phyloP scores from a whole-genome alignment of 768 basidiomycete genomes.

The Xerocomellus amylosporus region DNA sequence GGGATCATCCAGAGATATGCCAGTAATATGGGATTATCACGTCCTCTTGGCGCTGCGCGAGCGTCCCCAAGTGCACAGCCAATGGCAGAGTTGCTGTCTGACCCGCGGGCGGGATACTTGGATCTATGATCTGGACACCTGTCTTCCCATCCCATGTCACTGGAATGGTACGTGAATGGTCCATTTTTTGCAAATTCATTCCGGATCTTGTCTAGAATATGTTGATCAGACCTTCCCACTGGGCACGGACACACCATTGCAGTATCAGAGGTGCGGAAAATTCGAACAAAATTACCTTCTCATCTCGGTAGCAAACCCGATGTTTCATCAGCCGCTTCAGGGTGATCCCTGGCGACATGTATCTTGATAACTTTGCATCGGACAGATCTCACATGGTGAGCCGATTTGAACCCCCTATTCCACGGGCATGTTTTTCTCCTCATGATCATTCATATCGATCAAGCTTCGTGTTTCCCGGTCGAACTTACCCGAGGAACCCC shows the following conservation, averaged over 20 bases:
- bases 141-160: conserved; percentile 48
- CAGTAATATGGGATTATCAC: conserved; percentile 76
- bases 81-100: not conserved
- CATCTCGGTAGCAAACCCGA: conserved; percentile 5
- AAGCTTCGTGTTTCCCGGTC: conserved; percentile 5
- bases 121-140: conserved; percentile 72
- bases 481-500: conserved; percentile 9
- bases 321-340: conserved; percentile 53
- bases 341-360: conserved; percentile 50
- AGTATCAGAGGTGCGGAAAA: conserved; percentile 47
- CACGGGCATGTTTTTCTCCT: conserved; percentile 1
- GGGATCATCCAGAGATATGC: conserved; percentile 30
- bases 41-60: conserved; percentile 56
- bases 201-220: conserved; percentile 41
- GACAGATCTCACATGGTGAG: conserved; percentile 75
- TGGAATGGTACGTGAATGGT: conserved; percentile 42
- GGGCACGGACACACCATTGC: conserved; percentile 25
- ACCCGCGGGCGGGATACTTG: conserved; percentile 35
- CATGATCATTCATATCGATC: not conserved
- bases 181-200: conserved; percentile 10
- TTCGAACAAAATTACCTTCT: not conserved
- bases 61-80: conserved; percentile 11
- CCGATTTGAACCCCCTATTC: conserved; percentile 9
- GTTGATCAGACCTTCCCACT: conserved; percentile 43
- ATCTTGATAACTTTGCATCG: conserved; percentile 62